Evolutionary conservation across 768 basidiomycete genomes (phyloP).

Genomic region (Boletellus sp.): DNA sequence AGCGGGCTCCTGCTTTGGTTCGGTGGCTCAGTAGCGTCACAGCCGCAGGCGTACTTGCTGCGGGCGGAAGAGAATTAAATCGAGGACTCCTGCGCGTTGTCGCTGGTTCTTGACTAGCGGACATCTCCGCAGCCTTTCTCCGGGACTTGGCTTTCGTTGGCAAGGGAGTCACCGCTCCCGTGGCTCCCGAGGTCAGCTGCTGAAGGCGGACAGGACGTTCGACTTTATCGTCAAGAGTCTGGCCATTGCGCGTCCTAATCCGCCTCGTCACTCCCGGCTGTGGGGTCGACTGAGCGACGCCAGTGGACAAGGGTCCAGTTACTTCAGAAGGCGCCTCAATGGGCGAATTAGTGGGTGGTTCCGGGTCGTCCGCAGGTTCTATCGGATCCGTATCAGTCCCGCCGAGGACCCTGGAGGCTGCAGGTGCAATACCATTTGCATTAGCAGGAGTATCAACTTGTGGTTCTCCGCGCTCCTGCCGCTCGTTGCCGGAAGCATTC

Average conservation of each 20-base stretch:
- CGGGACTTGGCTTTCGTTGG: constrained; percentile 14
- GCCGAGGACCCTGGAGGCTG: background rate
- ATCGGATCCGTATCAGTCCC: constrained; percentile 37
- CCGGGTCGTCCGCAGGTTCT: constrained; percentile 39
- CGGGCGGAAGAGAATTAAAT: constrained; percentile 2
- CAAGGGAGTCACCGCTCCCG: constrained; percentile 21
- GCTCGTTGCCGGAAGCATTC: background rate
- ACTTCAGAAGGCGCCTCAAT: constrained; percentile 25
- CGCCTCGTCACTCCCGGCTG: constrained; percentile 36
- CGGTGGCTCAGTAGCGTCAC: constrained; percentile 1
- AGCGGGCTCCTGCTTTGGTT: background rate
- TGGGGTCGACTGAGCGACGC: constrained; percentile 17
- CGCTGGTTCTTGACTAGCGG: constrained; percentile 22
- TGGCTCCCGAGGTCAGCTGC: constrained; percentile 16
- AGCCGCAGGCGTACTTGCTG: constrained; percentile 9
- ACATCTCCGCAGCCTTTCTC: constrained; percentile 12
- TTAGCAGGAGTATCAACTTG: constrained; percentile 15
- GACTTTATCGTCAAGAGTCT: constrained; percentile 21
- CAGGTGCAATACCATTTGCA: background rate
- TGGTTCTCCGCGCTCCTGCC: constrained; percentile 2
- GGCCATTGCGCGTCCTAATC: constrained; percentile 42
- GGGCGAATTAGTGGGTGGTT: constrained; percentile 13
- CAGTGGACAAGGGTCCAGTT: background rate
- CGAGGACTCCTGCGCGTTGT: constrained; percentile 21
- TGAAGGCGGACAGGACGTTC: constrained; percentile 25